Base-by-base conservation (phyloP, 305 asterid genomes). In the Withania somnifera region DNA sequence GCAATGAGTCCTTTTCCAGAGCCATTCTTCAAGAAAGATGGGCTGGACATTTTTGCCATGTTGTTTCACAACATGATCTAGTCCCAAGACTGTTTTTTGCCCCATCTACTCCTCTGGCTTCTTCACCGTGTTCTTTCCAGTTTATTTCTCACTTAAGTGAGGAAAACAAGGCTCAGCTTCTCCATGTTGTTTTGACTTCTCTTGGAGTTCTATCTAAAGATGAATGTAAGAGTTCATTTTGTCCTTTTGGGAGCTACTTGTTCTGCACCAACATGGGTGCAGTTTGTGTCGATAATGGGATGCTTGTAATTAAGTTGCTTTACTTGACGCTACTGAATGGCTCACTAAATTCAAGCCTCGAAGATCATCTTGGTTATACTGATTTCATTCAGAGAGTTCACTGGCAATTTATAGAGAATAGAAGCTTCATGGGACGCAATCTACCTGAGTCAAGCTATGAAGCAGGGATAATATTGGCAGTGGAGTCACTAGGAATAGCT, bases 191-290 rank as follows among this genome's bases (percentile, higher is more conserved):
- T 36, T 57, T 87, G 88, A 80, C 85, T 32, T 88, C 88, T 81
- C 87, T 89, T 22, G 86, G 86, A 81, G 82, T 77, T 83, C 77
- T 89, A 78, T 79, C 84, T 4, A 54, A 57, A 68, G 88, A 84
- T n/a, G 86, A 75, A 6, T 15, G 83, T 84, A 50, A 82, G 13
- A 86, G 85, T 45, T 34, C 78, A 30, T 92, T 89, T 82, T 90
- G 91, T 85, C 98, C 98, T 0, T 95, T 89, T 45, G 98, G 98
- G 84, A 92, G 91, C 87, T 95, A 90, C 58, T 66, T 95, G 90
- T 90, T 95, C 81, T 95, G 98, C 87, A 91, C 91, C 11, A 89
- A 79, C 42, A 82, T 54, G n/a, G 98, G 98, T 6, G 91, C 95
- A 1, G 86, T 95, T 42, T 95, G 98, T 85, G 67, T 93, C 86